These are phyloP conservation scores for Ramalina intermedia DNA, from an alignment of 495 filamentous ascomycete genomes.

Conservation along the genomic window DNA sequence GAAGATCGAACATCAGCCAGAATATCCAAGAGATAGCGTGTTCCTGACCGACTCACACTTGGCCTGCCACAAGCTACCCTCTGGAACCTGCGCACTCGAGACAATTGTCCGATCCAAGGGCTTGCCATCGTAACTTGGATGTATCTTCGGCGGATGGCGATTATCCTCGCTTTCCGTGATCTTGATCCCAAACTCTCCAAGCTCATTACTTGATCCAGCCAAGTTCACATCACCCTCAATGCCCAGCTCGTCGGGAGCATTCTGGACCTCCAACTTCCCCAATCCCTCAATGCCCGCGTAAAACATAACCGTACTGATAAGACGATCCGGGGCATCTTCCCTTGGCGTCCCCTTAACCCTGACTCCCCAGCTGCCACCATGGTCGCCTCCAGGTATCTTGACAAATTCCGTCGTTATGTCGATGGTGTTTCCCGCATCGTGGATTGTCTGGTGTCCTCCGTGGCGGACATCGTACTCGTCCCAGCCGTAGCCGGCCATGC, in stretches of 20 bases:
- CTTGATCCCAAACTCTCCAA: constrained; percentile 76
- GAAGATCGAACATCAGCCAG: constrained; percentile 11
- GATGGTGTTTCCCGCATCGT: constrained; percentile 72
- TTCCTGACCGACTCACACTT: constrained; percentile 37
- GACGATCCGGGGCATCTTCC: constrained; percentile 44
- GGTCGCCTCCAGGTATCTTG: constrained; percentile 74
- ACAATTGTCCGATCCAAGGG: constrained; percentile 64
- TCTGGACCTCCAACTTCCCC: constrained; percentile 46
- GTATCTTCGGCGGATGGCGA: constrained; percentile 42
- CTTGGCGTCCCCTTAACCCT: constrained; percentile 71
- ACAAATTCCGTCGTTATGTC: constrained; percentile 88
- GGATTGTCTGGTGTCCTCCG: constrained; percentile 79
- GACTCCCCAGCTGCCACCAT: constrained; percentile 87
- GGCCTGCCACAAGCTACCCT: constrained; percentile 68
- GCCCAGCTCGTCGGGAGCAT: constrained; percentile 39
- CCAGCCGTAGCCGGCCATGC: constrained; percentile 95
- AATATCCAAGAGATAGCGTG: background rate
- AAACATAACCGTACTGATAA: constrained; percentile 67
- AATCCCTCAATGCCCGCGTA: constrained; percentile 69
- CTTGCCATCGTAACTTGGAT: constrained; percentile 55
- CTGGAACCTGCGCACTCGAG: constrained; percentile 49
- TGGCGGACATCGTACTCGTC: constrained; percentile 81
- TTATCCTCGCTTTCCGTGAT: constrained; percentile 57
- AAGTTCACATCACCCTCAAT: constrained; percentile 62
- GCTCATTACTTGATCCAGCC: constrained; percentile 51